These are phyloP conservation scores for Pleurotus eryngii DNA, from an alignment of 768 basidiomycete genomes.

Conservation along the genomic window DNA sequence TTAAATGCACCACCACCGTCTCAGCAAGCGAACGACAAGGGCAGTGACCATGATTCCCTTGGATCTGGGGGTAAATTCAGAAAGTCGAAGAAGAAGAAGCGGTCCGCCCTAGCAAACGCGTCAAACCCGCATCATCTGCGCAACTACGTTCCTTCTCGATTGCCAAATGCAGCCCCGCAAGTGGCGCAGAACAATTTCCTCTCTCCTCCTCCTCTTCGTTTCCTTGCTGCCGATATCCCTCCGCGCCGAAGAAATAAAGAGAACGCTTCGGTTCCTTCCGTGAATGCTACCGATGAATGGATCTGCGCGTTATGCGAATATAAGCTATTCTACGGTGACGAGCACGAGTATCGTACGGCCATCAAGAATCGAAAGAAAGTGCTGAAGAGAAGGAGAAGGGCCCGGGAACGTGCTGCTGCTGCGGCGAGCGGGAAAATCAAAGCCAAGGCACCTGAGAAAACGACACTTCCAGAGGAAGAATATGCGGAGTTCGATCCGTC, in stretches of 20 bases:
- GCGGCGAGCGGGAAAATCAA: conserved; percentile 27
- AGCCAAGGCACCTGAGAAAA: conserved; percentile 21
- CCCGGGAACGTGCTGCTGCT: conserved; percentile 55
- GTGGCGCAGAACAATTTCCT: conserved; percentile 42
- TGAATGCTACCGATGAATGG: conserved; percentile 80
- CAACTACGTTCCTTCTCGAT: conserved; percentile 88
- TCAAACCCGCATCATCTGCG: conserved; percentile 93
- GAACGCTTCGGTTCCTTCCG: conserved; percentile 17
- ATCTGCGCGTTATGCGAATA: conserved; percentile 96
- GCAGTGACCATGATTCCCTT: conserved; percentile 30
- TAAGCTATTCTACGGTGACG: conserved; percentile 86
- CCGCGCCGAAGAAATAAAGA: conserved; percentile 29
- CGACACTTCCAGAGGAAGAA: conserved; percentile 18
- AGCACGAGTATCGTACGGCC: conserved; percentile 55
- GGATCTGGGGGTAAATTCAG: conserved; percentile 25
- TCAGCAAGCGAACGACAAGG: conserved; percentile 14
- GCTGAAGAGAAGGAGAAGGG: conserved; percentile 53
- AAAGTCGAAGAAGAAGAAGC: conserved; percentile 86
- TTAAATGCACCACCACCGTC: conserved; percentile 12
- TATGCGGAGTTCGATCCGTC: conserved; percentile 20
- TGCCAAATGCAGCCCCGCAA: conserved; percentile 51
- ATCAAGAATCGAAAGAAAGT: conserved; percentile 67
- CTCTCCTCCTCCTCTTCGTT: conserved; percentile 60
- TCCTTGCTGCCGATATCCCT: conserved; percentile 67
- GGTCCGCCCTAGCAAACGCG: conserved; percentile 85